Base-by-base conservation (phyloP, 208 protist genomes). In the Leptomonas pyrrhocoris region DNA sequence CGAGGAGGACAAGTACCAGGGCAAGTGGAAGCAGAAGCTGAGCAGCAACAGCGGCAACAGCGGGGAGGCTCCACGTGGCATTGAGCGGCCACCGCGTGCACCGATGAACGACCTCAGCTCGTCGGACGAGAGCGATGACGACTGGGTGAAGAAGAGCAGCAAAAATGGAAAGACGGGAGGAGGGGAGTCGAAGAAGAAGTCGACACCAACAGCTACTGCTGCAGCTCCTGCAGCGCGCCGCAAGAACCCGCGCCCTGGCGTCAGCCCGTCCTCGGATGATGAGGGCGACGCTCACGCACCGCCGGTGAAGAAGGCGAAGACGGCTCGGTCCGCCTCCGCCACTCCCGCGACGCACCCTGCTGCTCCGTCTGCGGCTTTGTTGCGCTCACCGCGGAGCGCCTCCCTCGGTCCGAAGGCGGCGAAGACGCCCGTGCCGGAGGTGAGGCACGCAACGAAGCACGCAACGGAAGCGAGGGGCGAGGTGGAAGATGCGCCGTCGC, bases 1-100 rank as follows among this genome's bases (percentile, higher is more conserved):
- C 1, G 91, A 97, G 64, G 81, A 81, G 12, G 77, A 96, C 46
- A 95, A 96, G 79, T 96, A 97, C 58, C 86, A 94, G 59, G 91
- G 93, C 9, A 85, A 89, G 69, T 95, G 84, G 85, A 80, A 79
- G 48, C 67, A 82, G 59, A 90, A 82, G 68, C 34, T 50, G 11
- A 72, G 25, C 40, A 73, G 64, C 54, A 59, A 69, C 60, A 71
- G 54, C 43, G 51, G 38, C 31, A 16, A 43, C 27, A 57, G 51
- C 49, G 38, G 58, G 7, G 55, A 42, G 40, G 16, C 49, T 7
- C 36, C 57, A 43, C 59, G 48, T 34, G 64, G 50, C 3, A 72
- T 77, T 16, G 58, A 68, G 56, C 70, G 69, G 2, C 77, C 75
- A 2, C 84, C 74, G 25, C 77, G 80, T 2, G 77, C 84, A 2